These are phyloP conservation scores for Urostyla sp. DNA, from an alignment of 73 alveolate genomes.

Conservation along the genomic window DNA sequence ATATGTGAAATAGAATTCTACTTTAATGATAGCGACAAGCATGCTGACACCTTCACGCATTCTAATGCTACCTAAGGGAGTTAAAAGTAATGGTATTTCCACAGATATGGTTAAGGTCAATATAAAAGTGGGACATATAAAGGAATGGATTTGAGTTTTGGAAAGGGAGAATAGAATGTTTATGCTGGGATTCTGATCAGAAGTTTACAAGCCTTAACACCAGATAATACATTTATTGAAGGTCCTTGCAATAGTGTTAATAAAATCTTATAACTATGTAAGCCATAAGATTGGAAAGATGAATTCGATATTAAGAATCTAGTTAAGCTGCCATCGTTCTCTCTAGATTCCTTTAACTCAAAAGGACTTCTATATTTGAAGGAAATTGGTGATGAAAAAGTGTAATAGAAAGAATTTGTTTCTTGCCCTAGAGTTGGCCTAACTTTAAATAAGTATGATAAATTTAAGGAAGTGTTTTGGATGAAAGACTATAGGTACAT, in stretches of 20 bases:
- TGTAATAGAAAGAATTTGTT: neutral
- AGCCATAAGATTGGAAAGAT: neutral
- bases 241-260: constrained; percentile 67
- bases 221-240: constrained; percentile 40
- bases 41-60: constrained; percentile 72
- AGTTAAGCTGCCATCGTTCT: too few relatives aligned
- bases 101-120: constrained; percentile 27
- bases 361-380: neutral
- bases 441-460: constrained; percentile 59
- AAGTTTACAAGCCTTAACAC: constrained; percentile 26
- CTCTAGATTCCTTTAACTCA: too few relatives aligned
- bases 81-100: constrained; percentile 64
- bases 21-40: constrained; percentile 34
- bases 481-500: constrained; percentile 61
- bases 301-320: neutral
- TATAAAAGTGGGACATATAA: constrained; percentile 67
- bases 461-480: constrained; percentile 39
- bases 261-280: constrained; percentile 38
- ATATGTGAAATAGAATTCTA: constrained; percentile 65
- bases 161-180: constrained; percentile 24
- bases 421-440: constrained; percentile 72
- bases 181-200: constrained; percentile 71
- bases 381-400: constrained; percentile 3
- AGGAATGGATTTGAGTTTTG: constrained; percentile 71
- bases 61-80: constrained; percentile 31